phyloP scores from a whole-genome alignment of 2,329 filamentous ascomycete genomes.

The Nothomitra cinnamomea region DNA sequence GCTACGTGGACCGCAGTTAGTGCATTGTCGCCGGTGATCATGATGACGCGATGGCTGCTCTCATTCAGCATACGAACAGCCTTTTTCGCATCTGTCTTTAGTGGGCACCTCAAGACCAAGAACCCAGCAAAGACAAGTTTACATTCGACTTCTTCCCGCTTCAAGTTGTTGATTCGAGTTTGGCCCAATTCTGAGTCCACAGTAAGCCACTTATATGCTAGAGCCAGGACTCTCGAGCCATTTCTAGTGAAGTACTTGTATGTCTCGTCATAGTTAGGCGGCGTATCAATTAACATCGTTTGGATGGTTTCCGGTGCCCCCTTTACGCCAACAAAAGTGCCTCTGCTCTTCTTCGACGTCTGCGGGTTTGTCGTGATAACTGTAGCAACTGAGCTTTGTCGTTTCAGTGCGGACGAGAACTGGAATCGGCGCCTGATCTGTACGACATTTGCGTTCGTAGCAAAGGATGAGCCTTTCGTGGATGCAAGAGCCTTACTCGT shows the following conservation, averaged over 20 bases:
- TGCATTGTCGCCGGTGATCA: constrained; percentile 98
- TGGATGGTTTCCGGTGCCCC: constrained; percentile 94
- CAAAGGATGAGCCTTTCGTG: constrained; percentile 27
- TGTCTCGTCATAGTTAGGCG: constrained; percentile 86
- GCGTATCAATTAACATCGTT: constrained; percentile 72
- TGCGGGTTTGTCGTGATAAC: constrained; percentile 54
- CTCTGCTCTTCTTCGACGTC: constrained; percentile 58
- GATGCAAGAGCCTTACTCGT: constrained; percentile 42
- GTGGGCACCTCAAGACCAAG: constrained; percentile 80
- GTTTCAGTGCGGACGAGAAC: constrained; percentile 90
- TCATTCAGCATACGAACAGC: constrained; percentile 95
- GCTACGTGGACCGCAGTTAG: constrained; percentile 93
- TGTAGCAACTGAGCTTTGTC: constrained; percentile 85
- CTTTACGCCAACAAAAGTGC: constrained; percentile 90
- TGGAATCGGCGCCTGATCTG: constrained; percentile 96
- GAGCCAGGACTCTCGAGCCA: constrained; percentile 79
- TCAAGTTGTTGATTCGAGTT: constrained; percentile 78
- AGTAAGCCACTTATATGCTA: constrained; percentile 86
- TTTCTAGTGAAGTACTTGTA: constrained; percentile 97
- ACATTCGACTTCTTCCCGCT: constrained; percentile 79
- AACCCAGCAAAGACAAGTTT: constrained; percentile 84
- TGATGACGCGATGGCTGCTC: constrained; percentile 93
- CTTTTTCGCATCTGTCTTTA: constrained; percentile 92
- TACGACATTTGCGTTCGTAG: constrained; percentile 52
- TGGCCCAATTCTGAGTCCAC: constrained; percentile 66